Base-by-base conservation (phyloP, 768 basidiomycete species). In the Nidula microcarpa region DNA sequence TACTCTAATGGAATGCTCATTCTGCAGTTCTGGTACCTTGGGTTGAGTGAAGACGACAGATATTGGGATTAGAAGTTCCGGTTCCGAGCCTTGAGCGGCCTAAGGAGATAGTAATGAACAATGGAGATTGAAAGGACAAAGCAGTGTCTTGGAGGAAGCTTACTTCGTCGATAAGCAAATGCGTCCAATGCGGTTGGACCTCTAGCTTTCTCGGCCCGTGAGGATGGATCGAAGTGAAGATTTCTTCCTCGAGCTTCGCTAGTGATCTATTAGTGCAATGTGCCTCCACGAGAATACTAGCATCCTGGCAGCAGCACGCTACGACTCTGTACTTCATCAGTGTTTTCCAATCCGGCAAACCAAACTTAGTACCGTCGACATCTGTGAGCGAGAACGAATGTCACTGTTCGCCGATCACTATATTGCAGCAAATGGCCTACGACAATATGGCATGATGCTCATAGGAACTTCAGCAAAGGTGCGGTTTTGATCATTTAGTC, bases 11-110 rank as follows among this genome's bases (percentile, higher is more conserved):
- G 55, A 50, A 49, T 39, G 39, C 46, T 47, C 16, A 45, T 56
- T 17, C 3, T 41, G 43, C 35, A 48, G 58, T 50, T 23, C 23
- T 23, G 3, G 23, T 23, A 23, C 23, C 23, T 23, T 1, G 53
- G 36, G 50, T 56, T 63, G 59, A 6, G 69, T 65, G 10, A 74
- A 56, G 23, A 79, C 75, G 1, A 78, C 76, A 6, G 77, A 77
- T n/a, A 79, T 77, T 1, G 79, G 77, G 16, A 79, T 70, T 44
- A 74, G 60, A 23, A 79, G 68, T 55, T 79, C 79, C 7, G 79
- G 78, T 56, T 81, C 79, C 10, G 77, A 76, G 6, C 76, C 78
- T 71, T 81, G 78, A 4, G 77, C 79, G 13, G 79, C 78, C 78
- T 79, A 53, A 2, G 14, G 10, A 13, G 41, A 51, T 11, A 47